A percentile compares a stretch with the other conserved stretches of the same genome.
These are phyloP conservation scores for Chrysosporium queenslandicum DNA, from an alignment of 2,329 filamentous ascomycete species.

Conservation along the genomic window DNA sequence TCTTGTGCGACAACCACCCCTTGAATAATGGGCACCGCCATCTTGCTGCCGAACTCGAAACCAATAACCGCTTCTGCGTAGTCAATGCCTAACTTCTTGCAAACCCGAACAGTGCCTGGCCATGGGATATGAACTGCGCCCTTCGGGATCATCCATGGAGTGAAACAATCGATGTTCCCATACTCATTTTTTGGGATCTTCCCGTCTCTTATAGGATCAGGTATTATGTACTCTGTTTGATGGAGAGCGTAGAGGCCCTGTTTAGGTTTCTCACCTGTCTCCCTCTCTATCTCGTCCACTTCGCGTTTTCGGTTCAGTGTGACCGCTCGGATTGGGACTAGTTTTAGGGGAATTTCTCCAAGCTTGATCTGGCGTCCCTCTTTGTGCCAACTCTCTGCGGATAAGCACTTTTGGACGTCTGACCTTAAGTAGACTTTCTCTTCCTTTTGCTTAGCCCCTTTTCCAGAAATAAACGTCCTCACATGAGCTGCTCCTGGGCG, in stretches of 20 bases:
- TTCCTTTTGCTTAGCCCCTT: slow-evolving; percentile 60
- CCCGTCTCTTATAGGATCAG: slow-evolving; percentile 71
- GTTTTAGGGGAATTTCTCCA: slow-evolving; percentile 68
- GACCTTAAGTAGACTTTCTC: slow-evolving; percentile 71
- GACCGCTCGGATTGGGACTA: slow-evolving; percentile 80
- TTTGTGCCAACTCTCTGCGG: slow-evolving; percentile 94
- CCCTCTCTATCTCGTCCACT: slow-evolving; percentile 71
- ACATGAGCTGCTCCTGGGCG: slow-evolving; percentile 57
- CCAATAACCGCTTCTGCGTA: slow-evolving; percentile 90
- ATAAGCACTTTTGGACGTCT: slow-evolving; percentile 78
- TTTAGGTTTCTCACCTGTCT: slow-evolving; percentile 69
- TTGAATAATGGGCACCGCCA: slow-evolving; percentile 83
- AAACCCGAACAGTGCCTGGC: slow-evolving; percentile 66
- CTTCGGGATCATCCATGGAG: slow-evolving; percentile 78
- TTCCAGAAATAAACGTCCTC: slow-evolving; percentile 64
- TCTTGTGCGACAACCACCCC: slow-evolving; percentile 83
- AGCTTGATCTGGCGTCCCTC: slow-evolving; percentile 68
- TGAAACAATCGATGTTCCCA: slow-evolving; percentile 94
- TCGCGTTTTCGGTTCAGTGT: slow-evolving; percentile 80
- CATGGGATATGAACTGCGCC: slow-evolving; percentile 79
- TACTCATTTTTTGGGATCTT: slow-evolving; percentile 89
- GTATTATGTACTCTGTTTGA: slow-evolving; percentile 94
- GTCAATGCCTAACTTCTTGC: slow-evolving; percentile 73
- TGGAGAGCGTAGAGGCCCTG: slow-evolving; percentile 75
- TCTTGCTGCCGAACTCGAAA: slow-evolving; percentile 91